These are phyloP conservation scores for Solanum raphanifolium DNA, from an alignment of 257 asterid species.

Conservation along the genomic window DNA sequence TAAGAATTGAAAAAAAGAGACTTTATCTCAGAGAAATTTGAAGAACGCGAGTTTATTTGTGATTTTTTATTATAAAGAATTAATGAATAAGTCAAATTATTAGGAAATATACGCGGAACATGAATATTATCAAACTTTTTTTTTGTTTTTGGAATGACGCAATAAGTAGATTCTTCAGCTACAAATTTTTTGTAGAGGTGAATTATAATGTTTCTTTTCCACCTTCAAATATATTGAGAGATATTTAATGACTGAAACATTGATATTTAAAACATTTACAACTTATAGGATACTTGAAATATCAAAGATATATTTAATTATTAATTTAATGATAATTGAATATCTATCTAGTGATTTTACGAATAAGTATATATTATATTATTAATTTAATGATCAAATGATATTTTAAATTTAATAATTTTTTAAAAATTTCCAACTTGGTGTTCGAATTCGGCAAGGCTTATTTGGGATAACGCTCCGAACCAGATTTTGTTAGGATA, in stretches of 20 bases:
- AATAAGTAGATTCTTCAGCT: not conserved
- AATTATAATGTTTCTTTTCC: not conserved
- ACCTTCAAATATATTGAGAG: not conserved
- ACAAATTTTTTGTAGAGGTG: not conserved
- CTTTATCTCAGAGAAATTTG: not conserved
- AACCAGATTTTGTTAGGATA: too few relatives aligned
- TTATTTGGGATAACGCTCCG: too few relatives aligned
- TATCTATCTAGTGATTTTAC: too few relatives aligned
- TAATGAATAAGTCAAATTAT: not conserved
- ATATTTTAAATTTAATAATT: too few relatives aligned
- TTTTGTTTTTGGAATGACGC: not conserved
- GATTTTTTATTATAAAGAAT: not conserved
- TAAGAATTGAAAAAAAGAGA: not conserved
- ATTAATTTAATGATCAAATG: not conserved
- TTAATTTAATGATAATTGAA: not conserved
- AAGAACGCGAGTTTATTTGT: not conserved
- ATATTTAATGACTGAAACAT: not conserved
- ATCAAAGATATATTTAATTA: not conserved
- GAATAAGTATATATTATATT: too few relatives aligned
- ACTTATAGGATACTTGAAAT: not conserved
- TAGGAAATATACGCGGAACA: not conserved
- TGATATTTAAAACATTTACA: not conserved
- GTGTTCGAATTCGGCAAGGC: too few relatives aligned
- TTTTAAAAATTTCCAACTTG: too few relatives aligned
- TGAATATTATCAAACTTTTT: not conserved